Evolutionary conservation across 2,329 filamentous ascomycete species (phyloP).

Genomic region (Colletotrichum higginsianum): DNA sequence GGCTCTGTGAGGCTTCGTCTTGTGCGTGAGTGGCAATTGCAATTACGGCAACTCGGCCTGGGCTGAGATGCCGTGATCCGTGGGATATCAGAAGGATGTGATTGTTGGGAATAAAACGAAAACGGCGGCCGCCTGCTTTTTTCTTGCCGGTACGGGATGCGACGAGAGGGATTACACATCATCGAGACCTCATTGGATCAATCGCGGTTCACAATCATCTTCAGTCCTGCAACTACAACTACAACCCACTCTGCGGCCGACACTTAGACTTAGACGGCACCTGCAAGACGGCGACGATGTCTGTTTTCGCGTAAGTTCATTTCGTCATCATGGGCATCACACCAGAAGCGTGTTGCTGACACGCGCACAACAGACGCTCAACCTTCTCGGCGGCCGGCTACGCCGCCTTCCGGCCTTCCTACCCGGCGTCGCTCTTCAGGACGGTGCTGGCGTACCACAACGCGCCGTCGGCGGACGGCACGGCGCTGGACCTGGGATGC

Average conservation of each 20-base stretch:
- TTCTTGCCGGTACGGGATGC: background rate
- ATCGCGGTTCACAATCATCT: constrained; percentile 11
- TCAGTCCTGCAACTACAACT: background rate
- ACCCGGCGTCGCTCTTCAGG: constrained; percentile 69
- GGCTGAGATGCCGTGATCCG: constrained; percentile 3
- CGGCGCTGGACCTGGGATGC: constrained; percentile 72
- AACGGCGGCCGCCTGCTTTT: background rate
- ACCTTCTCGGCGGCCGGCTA: constrained; percentile 71
- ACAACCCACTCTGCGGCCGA: background rate
- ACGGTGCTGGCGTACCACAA: constrained; percentile 69
- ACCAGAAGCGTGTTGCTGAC: constrained; percentile 1
- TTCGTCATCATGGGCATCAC: background rate
- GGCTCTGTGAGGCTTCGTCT: background rate
- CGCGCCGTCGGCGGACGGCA: constrained; percentile 49
- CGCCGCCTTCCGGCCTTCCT: constrained; percentile 72
- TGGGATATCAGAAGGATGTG: background rate
- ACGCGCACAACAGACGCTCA: constrained; percentile 60
- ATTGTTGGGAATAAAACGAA: constrained; percentile 13
- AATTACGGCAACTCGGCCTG: background rate
- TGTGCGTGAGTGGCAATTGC: background rate
- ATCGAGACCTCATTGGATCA: constrained; percentile 11
- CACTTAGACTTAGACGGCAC: background rate
- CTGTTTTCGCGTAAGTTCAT: constrained; percentile 63
- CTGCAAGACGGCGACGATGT: constrained; percentile 52
- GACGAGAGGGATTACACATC: constrained; percentile 14